Evolutionary conservation across 768 basidiomycete species (phyloP), one percentile per base, ranked within the genome.

Genomic region (Sporobolomyces roseus): DNA sequence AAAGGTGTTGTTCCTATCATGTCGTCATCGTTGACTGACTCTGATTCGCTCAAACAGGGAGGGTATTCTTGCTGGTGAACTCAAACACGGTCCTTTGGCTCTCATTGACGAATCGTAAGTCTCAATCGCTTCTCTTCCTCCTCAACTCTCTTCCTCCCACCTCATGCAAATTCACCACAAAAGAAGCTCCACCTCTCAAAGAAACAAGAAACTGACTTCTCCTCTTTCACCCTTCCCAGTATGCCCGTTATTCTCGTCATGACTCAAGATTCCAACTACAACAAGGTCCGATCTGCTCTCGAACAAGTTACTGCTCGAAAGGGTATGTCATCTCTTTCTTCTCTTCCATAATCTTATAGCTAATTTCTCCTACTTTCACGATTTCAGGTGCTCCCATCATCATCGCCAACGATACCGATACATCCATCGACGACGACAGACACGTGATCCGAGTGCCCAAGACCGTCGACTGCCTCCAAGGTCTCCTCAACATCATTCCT

Each of bases 61-160:
- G 83, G 89, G 89, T 78, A 97, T 98, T 78, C 86, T 99, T 64
- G 96, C 96, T 29, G 96, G 96, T 74, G 96, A 99, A 82, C 83
- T 99, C 73, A 99, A 99, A 83, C 96, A 99, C 78, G 96, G 96
- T 51, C 96, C 96, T 63, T 86, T 99, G 63, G 96, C 96, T 61
- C 82, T 99, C 74, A 89, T 99, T 76, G 96, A 99, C 78, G 96
- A 98, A 81, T 93, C 94, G 81, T 91, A 86, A 92, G 48, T 65
- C 17, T 17, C 17, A 17, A 41, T 17, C 17, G 19, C 14, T 30
- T 21, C 7, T 43, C 29, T 45, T 48, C 43, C 33, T 19, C 13
- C 2, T 10, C 13, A 13, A 14, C 21, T 46, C 21, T 46, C 13
- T 46, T 23, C n/a, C n/a, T n/a, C n/a, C n/a, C n/a, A n/a, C n/a